These are phyloP conservation scores for Haplosporangium gracile DNA, from an alignment of 192 early-diverging fungal genomes.

Conservation along the genomic window DNA sequence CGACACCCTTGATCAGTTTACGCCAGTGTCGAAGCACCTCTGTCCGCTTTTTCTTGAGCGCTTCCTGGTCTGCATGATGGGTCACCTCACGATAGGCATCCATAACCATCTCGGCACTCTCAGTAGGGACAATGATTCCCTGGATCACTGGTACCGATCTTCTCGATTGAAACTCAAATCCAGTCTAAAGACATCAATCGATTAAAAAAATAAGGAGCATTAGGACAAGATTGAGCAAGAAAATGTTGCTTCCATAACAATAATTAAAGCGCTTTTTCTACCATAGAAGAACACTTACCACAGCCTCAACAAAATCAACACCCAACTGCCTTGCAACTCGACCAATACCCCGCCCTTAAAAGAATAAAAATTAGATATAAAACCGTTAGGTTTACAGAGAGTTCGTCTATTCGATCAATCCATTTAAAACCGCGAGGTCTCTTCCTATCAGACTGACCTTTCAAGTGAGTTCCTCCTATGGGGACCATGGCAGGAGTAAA, in stretches of 20 bases:
- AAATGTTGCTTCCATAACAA: background rate
- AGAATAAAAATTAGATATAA: background rate
- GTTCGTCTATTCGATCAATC: background rate
- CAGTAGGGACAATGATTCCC: constrained; percentile 78
- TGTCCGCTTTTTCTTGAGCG: constrained; percentile 58
- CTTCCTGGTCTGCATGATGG: constrained; percentile 43
- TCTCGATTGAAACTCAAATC: constrained; percentile 77
- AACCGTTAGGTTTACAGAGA: background rate
- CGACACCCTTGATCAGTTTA: constrained; percentile 63
- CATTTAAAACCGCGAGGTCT: too few species aligned
- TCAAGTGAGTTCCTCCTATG: constrained; percentile 79
- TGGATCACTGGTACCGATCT: constrained; percentile 70
- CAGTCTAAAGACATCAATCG: constrained; percentile 62
- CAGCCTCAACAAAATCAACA: constrained; percentile 86
- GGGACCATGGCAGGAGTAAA: constrained; percentile 91
- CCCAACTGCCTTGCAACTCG: constrained; percentile 80
- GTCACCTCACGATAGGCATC: constrained; percentile 61
- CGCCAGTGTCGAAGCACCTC: constrained; percentile 66
- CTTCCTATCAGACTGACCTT: constrained; percentile 48
- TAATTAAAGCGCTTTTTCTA: background rate
- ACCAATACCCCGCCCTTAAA: constrained; percentile 66
- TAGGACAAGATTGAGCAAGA: background rate
- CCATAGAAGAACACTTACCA: constrained; percentile 66
- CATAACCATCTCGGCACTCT: constrained; percentile 67
- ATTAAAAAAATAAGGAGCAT: background rate